Evolutionary conservation across 768 basidiomycete species (phyloP).

Genomic region (Macrocybe gigantea): DNA sequence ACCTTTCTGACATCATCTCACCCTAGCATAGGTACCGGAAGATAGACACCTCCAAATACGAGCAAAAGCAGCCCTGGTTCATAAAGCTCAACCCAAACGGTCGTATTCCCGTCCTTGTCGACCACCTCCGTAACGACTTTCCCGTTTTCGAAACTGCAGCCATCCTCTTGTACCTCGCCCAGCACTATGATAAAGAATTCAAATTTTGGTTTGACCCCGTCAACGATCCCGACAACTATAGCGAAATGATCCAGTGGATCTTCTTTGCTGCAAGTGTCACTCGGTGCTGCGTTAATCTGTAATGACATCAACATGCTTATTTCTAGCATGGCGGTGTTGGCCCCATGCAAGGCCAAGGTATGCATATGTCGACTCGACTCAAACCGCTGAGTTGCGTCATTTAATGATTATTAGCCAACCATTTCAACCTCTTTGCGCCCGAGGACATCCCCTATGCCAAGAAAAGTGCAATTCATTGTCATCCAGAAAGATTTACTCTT

Average conservation of each 20-base stretch:
- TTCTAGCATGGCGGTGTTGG: constrained; percentile 72
- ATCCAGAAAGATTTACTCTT: not conserved
- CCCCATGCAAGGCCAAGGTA: constrained; percentile 80
- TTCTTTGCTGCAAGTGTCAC: constrained; percentile 61
- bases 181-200: constrained; percentile 72
- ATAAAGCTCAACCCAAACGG: constrained; percentile 70
- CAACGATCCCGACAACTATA: constrained; percentile 52
- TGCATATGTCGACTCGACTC: not conserved
- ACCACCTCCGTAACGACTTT: constrained; percentile 57
- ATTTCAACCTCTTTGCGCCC: constrained; percentile 61
- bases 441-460: constrained; percentile 67
- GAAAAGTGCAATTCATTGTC: constrained; percentile 37
- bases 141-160: constrained; percentile 73
- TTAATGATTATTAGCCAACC: constrained; percentile 35
- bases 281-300: constrained; percentile 1
- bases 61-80: constrained; percentile 82
- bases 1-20: not conserved
- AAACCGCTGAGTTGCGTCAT: not conserved
- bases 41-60: constrained; percentile 55
- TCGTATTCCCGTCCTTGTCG: constrained; percentile 62
- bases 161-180: constrained; percentile 76
- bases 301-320: not conserved
- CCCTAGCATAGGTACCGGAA: constrained; percentile 32
- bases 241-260: constrained; percentile 79
- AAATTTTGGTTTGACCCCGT: constrained; percentile 59